These are phyloP conservation scores for Castanea sativa DNA, from an alignment of 306 rosid species.

Conservation along the genomic window DNA sequence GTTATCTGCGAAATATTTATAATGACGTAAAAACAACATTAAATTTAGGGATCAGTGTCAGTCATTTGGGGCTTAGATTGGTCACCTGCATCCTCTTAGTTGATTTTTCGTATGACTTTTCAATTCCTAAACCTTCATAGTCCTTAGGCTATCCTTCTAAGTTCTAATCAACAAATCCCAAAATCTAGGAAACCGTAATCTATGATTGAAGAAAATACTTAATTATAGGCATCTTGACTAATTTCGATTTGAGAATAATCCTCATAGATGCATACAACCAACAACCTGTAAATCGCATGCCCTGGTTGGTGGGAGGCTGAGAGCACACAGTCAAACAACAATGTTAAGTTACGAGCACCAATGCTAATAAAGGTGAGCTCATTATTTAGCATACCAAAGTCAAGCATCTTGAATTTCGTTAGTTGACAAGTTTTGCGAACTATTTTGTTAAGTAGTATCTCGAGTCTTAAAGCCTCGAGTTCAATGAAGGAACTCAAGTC, in stretches of 20 bases:
- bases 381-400: conserved; percentile 1
- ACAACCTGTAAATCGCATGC: not conserved
- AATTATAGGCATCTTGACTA: not conserved
- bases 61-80: too few species aligned
- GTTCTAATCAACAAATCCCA: not conserved
- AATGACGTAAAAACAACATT: too few species aligned
- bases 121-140: not conserved
- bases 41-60: too few species aligned
- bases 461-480: too few species aligned
- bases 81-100: not conserved
- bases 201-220: not conserved
- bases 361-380: not conserved
- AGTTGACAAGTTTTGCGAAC: too few species aligned
- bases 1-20: too few species aligned
- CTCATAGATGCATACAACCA: not conserved
- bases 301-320: too few species aligned
- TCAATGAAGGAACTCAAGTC: too few species aligned
- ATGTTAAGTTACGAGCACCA: not conserved
- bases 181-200: not conserved
- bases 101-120: not conserved
- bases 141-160: not conserved
- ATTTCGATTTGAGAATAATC: not conserved
- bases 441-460: too few species aligned
- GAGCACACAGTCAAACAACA: not conserved
- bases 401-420: not conserved